phyloP scores from a whole-genome alignment of 768 basidiomycete genomes.

The Tylopilus cervinicoccineus region DNA sequence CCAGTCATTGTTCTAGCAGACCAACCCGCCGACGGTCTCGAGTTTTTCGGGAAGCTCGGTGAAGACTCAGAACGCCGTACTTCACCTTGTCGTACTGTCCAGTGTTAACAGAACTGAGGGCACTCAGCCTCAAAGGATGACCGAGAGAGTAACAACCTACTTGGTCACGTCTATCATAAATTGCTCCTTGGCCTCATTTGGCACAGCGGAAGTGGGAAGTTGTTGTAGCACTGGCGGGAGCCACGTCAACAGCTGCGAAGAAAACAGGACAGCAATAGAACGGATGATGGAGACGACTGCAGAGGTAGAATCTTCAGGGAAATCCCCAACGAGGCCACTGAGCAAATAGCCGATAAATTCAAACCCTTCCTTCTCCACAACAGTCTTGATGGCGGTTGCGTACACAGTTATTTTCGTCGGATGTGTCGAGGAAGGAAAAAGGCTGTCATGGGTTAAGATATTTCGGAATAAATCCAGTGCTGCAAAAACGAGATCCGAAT shows the following conservation, averaged over 20 bases:
- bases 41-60: constrained; percentile 70
- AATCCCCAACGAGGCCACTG: constrained; percentile 77
- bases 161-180: constrained; percentile 72
- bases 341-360: constrained; percentile 67
- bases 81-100: constrained; percentile 79
- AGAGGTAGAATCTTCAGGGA: constrained; percentile 80
- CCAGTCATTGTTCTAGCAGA: constrained; percentile 26
- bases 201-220: constrained; percentile 56
- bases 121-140: constrained; percentile 1
- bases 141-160: constrained; percentile 43
- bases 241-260: constrained; percentile 67
- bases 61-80: constrained; percentile 65
- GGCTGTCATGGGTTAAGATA: constrained; percentile 72
- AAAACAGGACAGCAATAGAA: constrained; percentile 61
- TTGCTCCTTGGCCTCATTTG: constrained; percentile 60
- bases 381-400: constrained; percentile 54
- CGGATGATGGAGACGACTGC: constrained; percentile 76
- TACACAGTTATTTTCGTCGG: constrained; percentile 63
- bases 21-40: constrained; percentile 53
- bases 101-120: constrained; percentile 55
- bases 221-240: constrained; percentile 67
- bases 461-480: constrained; percentile 76
- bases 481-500: constrained; percentile 77
- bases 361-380: constrained; percentile 68
- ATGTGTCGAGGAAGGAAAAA: constrained; percentile 43